Evolutionary conservation across 768 basidiomycete species (phyloP).

Genomic region (Stropharia rugosoannulata): DNA sequence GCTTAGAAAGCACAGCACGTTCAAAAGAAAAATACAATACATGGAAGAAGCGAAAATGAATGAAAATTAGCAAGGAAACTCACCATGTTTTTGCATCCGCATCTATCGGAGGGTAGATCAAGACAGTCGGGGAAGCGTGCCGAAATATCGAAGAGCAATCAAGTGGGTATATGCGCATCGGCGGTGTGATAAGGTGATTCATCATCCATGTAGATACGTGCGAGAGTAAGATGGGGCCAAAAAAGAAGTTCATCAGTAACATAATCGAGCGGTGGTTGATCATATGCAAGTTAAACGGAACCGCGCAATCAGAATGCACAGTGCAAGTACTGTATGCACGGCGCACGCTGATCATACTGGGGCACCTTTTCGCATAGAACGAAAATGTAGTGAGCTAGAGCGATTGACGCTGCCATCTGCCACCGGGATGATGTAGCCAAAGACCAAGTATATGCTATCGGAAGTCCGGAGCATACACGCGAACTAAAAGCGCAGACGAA

Average conservation of each 20-base stretch:
- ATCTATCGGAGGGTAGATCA: conserved; percentile 24
- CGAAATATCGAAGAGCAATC: neutral
- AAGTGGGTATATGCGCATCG: neutral
- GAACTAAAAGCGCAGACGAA: neutral
- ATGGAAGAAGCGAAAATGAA: too few relatives aligned
- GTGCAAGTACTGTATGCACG: neutral
- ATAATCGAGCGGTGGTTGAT: neutral
- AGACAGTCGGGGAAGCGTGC: neutral
- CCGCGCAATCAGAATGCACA: neutral
- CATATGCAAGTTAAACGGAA: neutral
- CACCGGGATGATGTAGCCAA: neutral
- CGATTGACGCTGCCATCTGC: neutral
- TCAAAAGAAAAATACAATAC: too few relatives aligned
- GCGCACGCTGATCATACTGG: too few relatives aligned
- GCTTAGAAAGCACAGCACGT: too few relatives aligned
- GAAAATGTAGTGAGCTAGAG: neutral
- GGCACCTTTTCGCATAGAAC: too few relatives aligned
- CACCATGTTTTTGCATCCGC: conserved; percentile 70
- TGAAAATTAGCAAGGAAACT: conserved; percentile 12
- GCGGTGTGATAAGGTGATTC: neutral
- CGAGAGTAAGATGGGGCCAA: too few relatives aligned
- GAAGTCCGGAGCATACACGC: too few relatives aligned
- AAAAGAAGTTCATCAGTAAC: neutral
- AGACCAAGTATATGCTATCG: neutral
- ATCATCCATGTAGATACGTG: neutral